phyloP scores from a whole-genome alignment of 352 stramenopile genomes.

The Pythium sp. region DNA sequence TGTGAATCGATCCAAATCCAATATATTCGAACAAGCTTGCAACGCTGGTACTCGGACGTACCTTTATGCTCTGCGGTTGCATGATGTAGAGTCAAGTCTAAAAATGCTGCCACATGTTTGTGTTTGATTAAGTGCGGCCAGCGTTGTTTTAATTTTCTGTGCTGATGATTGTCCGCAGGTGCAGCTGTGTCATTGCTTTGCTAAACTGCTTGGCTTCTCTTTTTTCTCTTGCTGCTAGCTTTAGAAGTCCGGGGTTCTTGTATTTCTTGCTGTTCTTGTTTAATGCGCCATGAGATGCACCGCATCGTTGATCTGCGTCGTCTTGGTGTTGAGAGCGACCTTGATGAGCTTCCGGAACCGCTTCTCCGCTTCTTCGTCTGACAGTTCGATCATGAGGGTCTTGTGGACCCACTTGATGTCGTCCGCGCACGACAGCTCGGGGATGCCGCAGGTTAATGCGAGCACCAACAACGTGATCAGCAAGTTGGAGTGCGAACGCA shows the following conservation, averaged over 20 bases:
- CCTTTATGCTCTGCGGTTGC: no score
- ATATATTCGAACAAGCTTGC: no score
- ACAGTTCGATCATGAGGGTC: slow-evolving; percentile 74
- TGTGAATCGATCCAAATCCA: no score
- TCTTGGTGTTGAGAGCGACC: slow-evolving; percentile 69
- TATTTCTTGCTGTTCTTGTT: neutral
- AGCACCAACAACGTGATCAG: slow-evolving; percentile 83
- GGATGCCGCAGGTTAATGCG: slow-evolving; percentile 76
- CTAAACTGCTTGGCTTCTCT: neutral
- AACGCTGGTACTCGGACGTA: no score
- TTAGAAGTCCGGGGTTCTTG: neutral
- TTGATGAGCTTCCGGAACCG: slow-evolving; percentile 79
- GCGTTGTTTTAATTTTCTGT: neutral
- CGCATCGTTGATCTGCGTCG: slow-evolving; percentile 81
- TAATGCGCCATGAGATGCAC: slow-evolving; percentile 85
- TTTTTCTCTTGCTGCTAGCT: neutral
- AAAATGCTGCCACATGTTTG: neutral
- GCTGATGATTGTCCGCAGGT: neutral
- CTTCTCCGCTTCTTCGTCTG: slow-evolving; percentile 54
- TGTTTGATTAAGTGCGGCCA: neutral
- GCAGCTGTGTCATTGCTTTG: neutral
- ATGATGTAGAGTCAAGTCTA: no score
- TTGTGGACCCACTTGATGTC: slow-evolving; percentile 82
- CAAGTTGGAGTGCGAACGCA: slow-evolving; percentile 73
- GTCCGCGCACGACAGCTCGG: slow-evolving; percentile 61